Conservation (phyloP, 352 stramenopile genomes). For the Aphanomyces invadans region DNA sequence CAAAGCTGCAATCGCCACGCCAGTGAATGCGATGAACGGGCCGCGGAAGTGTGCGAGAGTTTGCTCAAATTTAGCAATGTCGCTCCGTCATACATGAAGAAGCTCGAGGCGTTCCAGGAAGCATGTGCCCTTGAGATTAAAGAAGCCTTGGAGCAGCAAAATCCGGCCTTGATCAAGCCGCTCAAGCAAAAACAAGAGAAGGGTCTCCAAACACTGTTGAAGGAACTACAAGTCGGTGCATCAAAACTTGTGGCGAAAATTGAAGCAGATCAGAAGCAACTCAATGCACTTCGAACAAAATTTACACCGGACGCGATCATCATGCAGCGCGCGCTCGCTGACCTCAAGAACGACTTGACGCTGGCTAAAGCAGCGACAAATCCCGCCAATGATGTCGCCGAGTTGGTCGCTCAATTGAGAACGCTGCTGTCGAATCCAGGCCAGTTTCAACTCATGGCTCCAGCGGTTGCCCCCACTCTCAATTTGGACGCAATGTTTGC, state of each 20-base stretch:
- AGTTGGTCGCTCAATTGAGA: constrained; percentile 18
- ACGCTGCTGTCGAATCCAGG: constrained; percentile 9
- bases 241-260: not conserved
- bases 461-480: not conserved
- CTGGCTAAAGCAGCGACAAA: not conserved
- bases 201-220: not conserved
- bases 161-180: constrained; percentile 19
- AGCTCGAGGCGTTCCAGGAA: constrained; percentile 10
- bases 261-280: constrained; percentile 9
- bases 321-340: not conserved
- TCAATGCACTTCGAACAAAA: not conserved
- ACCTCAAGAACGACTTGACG: not conserved
- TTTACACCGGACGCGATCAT: not conserved
- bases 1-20: not conserved
- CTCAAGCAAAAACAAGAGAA: constrained; percentile 18
- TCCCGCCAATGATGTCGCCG: constrained; percentile 3
- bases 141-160: constrained; percentile 19
- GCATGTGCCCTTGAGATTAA: not conserved
- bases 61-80: constrained; percentile 15
- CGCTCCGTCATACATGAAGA: constrained; percentile 11
- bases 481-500: constrained; percentile 16
- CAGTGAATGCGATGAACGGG: not conserved
- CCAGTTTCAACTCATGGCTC: constrained; percentile 2
- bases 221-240: constrained; percentile 16
- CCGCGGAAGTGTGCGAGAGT: not conserved